A percentile compares a stretch with the other conserved stretches of the same genome.
These are phyloP conservation scores for Vicia sativa DNA, from an alignment of 306 rosid species.

Conservation along the genomic window DNA sequence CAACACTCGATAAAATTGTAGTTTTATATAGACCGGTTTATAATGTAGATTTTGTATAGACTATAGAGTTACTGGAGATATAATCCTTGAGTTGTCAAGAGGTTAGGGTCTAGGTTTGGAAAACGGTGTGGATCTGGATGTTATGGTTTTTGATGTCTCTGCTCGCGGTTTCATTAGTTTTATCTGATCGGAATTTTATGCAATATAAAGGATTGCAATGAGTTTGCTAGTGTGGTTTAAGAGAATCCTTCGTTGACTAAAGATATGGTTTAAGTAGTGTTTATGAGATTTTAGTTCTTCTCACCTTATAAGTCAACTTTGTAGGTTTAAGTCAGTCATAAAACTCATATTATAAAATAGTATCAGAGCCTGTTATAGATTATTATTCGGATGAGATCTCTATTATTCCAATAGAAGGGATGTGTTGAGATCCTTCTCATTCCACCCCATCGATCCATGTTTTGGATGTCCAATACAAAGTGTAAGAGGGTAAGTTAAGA, in stretches of 20 bases:
- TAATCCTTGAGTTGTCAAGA: too few relatives aligned
- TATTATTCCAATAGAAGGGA: neutral
- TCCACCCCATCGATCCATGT: neutral
- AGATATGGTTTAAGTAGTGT: neutral
- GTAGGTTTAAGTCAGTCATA: neutral
- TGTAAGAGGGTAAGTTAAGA: neutral
- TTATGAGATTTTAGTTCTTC: neutral
- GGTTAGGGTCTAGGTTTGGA: too few relatives aligned
- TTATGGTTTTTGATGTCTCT: too few relatives aligned
- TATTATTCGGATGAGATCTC: neutral
- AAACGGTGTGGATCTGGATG: too few relatives aligned
- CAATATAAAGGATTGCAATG: neutral
- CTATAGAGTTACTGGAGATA: neutral
- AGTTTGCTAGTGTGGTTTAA: neutral
- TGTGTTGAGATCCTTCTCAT: neutral
- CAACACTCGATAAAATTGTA: neutral
- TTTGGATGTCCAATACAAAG: neutral
- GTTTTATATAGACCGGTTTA: constrained; percentile 4
- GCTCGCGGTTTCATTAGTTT: neutral
- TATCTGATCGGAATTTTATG: neutral
- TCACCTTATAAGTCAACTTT: neutral
- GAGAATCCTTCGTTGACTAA: neutral
- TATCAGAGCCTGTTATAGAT: neutral
- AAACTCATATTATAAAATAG: neutral
- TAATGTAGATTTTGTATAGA: constrained; percentile 10